Evolutionary conservation across 768 basidiomycete species (phyloP), one percentile per base, ranked within the genome.

Genomic region (Filobasidium floriforme): DNA sequence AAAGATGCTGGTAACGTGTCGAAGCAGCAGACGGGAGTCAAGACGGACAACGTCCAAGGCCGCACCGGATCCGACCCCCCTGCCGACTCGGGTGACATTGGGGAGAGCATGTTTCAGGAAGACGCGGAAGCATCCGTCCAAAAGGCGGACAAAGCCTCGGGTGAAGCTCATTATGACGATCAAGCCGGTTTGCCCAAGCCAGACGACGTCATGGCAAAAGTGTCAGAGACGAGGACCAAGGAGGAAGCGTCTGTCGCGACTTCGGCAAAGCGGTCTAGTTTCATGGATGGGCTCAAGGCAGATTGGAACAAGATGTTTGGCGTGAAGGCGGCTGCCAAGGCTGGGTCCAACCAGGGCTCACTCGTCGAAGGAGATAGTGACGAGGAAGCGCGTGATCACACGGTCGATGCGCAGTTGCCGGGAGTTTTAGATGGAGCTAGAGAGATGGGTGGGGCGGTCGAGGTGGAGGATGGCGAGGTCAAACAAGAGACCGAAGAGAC

Each of bases 241-340:
- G 29, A 60, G n/a, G 67, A 55, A 40, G 9, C 29, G 18, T 19
- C 32, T 44, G 46, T 19, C 15, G 44, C 46, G 12, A 12, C 18
- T 49, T 49, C 46, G 46, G 46, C 37, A 19, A 63, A 67, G 32
- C 0, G 61, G 60, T 43, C 41, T 15, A 67, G 61, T 41, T 61
- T 61, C 28, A 61, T 66, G 59, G 61, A 46, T n/a, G 41, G 41
- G 18, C 26, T 49, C 22, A 62, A 28, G 19, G 59, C 59, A 26
- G 66, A 67, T n/a, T 63, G 61, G 61, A 61, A 49, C 24, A 67
- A 61, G 54, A 64, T 68, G 63, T 44, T 37, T 40, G 15, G 28
- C 19, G 32, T 57, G 37, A n/a, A 62, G 62, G 1, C 37, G 28
- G 29, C n/a, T 40, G 19, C 43, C 3, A 43, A 44, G 29, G 15